Conservation (phyloP, 495 filamentous ascomycete genomes). For the Aspergillus indologenus region DNA sequence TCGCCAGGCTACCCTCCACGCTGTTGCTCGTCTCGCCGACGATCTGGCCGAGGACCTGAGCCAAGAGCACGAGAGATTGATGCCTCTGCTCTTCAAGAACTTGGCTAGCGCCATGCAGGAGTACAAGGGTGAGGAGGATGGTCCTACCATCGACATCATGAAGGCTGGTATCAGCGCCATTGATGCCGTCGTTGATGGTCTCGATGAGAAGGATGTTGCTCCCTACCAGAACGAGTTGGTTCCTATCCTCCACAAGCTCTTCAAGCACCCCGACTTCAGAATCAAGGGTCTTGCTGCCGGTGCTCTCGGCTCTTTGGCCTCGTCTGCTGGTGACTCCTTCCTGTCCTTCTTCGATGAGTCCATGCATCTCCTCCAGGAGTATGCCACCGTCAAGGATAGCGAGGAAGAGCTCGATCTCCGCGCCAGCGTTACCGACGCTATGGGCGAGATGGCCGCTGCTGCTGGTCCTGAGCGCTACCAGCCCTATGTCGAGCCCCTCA, state of each 20-base stretch:
- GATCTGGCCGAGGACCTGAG: constrained; percentile 87
- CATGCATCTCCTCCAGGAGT: constrained; percentile 80
- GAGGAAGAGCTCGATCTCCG: constrained; percentile 88
- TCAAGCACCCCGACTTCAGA: constrained; percentile 79
- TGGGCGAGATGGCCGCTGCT: constrained; percentile 86
- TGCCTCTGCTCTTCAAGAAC: constrained; percentile 82
- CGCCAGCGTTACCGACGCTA: constrained; percentile 82
- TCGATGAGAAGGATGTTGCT: constrained; percentile 78
- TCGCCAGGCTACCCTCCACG: constrained; percentile 78
- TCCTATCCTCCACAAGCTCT: constrained; percentile 74
- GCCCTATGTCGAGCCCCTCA: constrained; percentile 82
- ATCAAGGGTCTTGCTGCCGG: constrained; percentile 85
- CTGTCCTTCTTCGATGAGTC: constrained; percentile 83
- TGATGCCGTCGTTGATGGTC: constrained; percentile 83
- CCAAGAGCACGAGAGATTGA: constrained; percentile 74
- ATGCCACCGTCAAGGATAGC: constrained; percentile 79
- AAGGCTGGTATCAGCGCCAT: constrained; percentile 87
- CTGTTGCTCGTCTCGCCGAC: constrained; percentile 83
- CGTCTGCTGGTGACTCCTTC: constrained; percentile 77
- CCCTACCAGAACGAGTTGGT: constrained; percentile 79
- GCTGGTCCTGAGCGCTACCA: constrained; percentile 85
- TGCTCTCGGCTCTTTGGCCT: constrained; percentile 86
- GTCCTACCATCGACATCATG: constrained; percentile 71
- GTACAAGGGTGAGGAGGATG: constrained; percentile 59
- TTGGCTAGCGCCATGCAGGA: constrained; percentile 72